Evolutionary conservation across 83 land plant genomes (phyloP), one percentile per base, ranked within the genome.

Genomic region (Picea mariana): DNA sequence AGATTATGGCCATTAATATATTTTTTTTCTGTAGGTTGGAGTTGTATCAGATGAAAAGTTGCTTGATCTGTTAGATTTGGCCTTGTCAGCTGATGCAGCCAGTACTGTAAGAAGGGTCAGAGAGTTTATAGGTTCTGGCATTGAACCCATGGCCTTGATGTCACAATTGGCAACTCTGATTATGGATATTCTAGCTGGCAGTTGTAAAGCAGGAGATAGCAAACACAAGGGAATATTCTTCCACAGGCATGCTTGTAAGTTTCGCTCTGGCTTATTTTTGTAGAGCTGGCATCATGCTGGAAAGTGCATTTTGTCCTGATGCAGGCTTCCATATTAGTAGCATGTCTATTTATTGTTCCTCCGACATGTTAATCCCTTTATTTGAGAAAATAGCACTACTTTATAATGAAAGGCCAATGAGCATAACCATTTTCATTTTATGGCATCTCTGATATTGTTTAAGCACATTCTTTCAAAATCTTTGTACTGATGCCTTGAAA

Each of bases 71-170:
- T 85, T 97, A 55, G 98, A 93, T 72, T 84, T 90, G 40, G 99
- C 98, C 34, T 89, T 97, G 88, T 93, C 96, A 52, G 95, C 96
- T 6, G 87, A 95, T 58, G 90, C 92, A 40, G 88, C 93, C 66
- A 92, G 89, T 85, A 97, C 98, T 27, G 97, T 97, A 34, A 92
- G 83, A 84, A 84, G 86, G 66, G 93, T 92, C 61, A 89, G 98
- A 71, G 93, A 93, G 66, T 76, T 97, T 66, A 78, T 95, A 89
- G 93, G 89, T 83, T 88, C 94, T 24, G 98, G 99, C 26, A 88
- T 92, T 58, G 96, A 95, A 83, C 99, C 98, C 21, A 80, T 92
- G 76, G 89, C 85, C 52, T 66, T 92, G 62, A 94, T 92, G 90
- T 88, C 95, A 34, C 96, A 94, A 78, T 52, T 94, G 71, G 95